Base-by-base conservation (phyloP, 352 stramenopile genomes). In the Phytophthora pinifolia region DNA sequence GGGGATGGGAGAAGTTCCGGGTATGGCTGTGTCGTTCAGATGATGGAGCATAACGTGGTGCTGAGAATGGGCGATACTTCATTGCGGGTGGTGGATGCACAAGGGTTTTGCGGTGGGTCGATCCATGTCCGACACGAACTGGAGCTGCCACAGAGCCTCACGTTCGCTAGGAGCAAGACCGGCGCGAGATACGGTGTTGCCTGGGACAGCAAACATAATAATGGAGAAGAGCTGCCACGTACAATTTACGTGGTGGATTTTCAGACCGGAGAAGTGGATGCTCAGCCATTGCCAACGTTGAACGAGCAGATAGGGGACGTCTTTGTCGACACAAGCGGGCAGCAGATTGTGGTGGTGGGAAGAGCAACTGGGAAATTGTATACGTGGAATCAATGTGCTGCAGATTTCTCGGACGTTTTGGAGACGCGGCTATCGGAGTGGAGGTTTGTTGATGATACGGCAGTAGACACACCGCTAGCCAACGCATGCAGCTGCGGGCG, bases 161-260 rank as follows among this genome's bases (percentile, higher is more conserved):
- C 38, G 12, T 47, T 62, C 22, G 33, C 33, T 42, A 34, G 8
- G 17, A 46, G 29, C 6, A 46, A 51, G 9, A 17, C 1, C 4
- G 17, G 7, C 33, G 35, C 3, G 15, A 39, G 43, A 13, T 29
- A 43, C 25, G 44, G 37, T 17, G 46, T 56, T 25, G 39, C 41
- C 27, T 66, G 46, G 45, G 9, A 9, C 20, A 49, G 27, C 30
- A 51, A 14, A 9, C 31, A 37, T 13, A 10, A 45, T 14, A 12
- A 15, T 1, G 51, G 27, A 25, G 6, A 25, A 14, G 17, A 39
- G 20, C 9, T 7, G 27, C 35, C 25, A 18, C 27, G 6, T 17
- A 12, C 33, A 10, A 29, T 55, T 25, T 67, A 48, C 20, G 17
- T 56, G 37, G 38, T 63, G 38, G 22, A 67, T 58, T 66, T 57